A percentile compares a stretch with the other conserved stretches of the same genome.
These are phyloP conservation scores for Nannochloropsis oceanica DNA, from an alignment of 108 stramenopile species.

Conservation along the genomic window DNA sequence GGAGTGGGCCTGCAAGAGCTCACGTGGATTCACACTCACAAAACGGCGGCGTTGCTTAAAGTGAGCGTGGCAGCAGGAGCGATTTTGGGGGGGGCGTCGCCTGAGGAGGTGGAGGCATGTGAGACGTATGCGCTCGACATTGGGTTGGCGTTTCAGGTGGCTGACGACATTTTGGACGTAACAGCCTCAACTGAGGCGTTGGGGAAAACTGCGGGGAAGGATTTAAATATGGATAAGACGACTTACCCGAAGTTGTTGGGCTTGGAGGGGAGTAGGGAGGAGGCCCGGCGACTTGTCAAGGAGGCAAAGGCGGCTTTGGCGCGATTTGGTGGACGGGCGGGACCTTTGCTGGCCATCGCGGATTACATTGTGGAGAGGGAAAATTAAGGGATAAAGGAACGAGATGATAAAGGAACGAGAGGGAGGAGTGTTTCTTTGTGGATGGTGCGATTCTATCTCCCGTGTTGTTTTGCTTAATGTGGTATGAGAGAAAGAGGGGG, in stretches of 20 bases:
- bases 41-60: conserved; percentile 77
- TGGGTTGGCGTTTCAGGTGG: conserved; percentile 89
- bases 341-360: conserved; percentile 67
- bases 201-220: conserved; percentile 91
- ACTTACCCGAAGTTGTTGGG: conserved; percentile 84
- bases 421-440: too few species aligned
- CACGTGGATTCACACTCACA: conserved; percentile 89
- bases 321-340: conserved; percentile 68
- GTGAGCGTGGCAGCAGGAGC: conserved; percentile 57
- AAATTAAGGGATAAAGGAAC: conserved; percentile 43
- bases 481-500: too few species aligned
- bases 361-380: conserved; percentile 79
- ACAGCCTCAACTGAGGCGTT: conserved; percentile 78
- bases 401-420: background rate
- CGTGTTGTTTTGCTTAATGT: too few species aligned
- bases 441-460: too few species aligned
- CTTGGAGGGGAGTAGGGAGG: conserved; percentile 65
- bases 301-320: conserved; percentile 69
- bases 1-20: conserved; percentile 74
- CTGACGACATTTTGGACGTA: conserved; percentile 91
- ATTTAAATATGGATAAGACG: conserved; percentile 71
- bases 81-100: conserved; percentile 69
- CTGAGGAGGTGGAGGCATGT: conserved; percentile 60
- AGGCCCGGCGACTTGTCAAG: conserved; percentile 55
- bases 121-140: conserved; percentile 82